Conservation (phyloP, 2,329 filamentous ascomycete species). For the Trichoderma gracile region DNA sequence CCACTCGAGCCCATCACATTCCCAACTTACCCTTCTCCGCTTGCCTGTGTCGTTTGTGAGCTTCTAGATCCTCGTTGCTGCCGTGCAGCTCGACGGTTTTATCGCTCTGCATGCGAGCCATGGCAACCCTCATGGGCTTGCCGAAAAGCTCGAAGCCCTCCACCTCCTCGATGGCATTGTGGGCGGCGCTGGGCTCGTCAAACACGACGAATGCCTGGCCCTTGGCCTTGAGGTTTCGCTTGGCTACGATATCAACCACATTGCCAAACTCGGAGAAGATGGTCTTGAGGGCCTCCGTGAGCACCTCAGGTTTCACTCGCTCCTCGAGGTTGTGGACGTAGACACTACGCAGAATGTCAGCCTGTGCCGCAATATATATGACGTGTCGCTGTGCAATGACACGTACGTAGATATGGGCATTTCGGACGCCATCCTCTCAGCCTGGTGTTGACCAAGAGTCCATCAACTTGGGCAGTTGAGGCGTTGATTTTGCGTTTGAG, state of each 20-base stretch:
- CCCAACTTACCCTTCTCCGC: conserved; percentile 80
- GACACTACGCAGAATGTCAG: conserved; percentile 53
- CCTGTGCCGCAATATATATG: conserved; percentile 34
- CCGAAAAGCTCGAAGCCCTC: conserved; percentile 92
- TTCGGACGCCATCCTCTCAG: conserved; percentile 18
- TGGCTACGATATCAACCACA: conserved; percentile 81
- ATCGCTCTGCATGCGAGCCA: conserved; percentile 82
- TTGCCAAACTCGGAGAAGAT: conserved; percentile 89
- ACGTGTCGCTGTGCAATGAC: conserved; percentile 72
- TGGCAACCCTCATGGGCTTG: conserved; percentile 82
- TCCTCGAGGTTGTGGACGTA: conserved; percentile 88
- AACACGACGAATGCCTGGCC: conserved; percentile 96
- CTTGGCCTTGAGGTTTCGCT: conserved; percentile 87
- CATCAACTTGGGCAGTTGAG: conserved; percentile 3
- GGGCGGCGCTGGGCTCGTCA: conserved; percentile 75
- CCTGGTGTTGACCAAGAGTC: conserved; percentile 8
- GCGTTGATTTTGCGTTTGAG: not conserved
- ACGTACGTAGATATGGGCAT: conserved; percentile 66
- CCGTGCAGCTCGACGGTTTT: conserved; percentile 76
- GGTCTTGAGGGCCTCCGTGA: conserved; percentile 71
- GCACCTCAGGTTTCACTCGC: conserved; percentile 76
- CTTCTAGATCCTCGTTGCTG: conserved; percentile 79
- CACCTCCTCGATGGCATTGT: conserved; percentile 80
- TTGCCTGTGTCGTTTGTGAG: conserved; percentile 78
- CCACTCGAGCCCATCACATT: not conserved